phyloP scores from a whole-genome alignment of 2,329 filamentous ascomycete genomes.

The Hypoxylon sp. region DNA sequence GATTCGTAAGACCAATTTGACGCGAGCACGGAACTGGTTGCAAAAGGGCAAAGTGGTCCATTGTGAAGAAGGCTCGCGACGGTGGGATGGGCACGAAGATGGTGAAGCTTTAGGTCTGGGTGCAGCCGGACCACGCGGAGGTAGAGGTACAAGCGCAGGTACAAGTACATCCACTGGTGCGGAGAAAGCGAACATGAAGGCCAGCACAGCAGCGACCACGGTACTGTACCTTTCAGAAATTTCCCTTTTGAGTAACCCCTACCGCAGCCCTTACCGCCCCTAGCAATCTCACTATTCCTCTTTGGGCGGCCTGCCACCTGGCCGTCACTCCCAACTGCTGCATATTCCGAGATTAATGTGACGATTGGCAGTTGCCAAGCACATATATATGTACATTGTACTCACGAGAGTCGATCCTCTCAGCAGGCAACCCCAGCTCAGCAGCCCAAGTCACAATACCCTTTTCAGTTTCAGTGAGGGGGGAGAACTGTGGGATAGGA shows the following conservation, averaged over 20 bases:
- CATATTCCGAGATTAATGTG: not conserved
- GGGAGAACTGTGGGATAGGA: slow-evolving; percentile 31
- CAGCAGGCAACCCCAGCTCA: slow-evolving; percentile 20
- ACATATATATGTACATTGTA: not conserved
- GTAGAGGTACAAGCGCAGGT: slow-evolving; percentile 22
- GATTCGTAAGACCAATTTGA: slow-evolving; percentile 34
- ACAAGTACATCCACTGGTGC: slow-evolving; percentile 27
- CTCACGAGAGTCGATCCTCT: slow-evolving; percentile 15
- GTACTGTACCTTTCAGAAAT: slow-evolving; percentile 38
- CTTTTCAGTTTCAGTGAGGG: slow-evolving; percentile 34
- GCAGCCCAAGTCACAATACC: slow-evolving; percentile 8
- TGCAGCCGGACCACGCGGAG: slow-evolving; percentile 19
- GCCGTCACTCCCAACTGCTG: slow-evolving; percentile 7
- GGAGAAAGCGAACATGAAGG: slow-evolving; percentile 28
- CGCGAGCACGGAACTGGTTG: slow-evolving; percentile 34
- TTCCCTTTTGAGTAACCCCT: slow-evolving; percentile 38
- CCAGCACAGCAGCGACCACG: slow-evolving; percentile 35
- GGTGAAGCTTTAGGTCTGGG: slow-evolving; percentile 19
- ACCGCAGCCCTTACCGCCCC: slow-evolving; percentile 36
- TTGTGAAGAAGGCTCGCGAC: slow-evolving; percentile 11
- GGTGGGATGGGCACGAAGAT: slow-evolving; percentile 13
- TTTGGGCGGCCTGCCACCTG: slow-evolving; percentile 15
- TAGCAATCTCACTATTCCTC: slow-evolving; percentile 15
- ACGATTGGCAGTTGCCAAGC: slow-evolving; percentile 26
- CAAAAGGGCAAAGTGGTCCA: slow-evolving; percentile 19